These are phyloP conservation scores for Cystofilobasidium macerans DNA, from an alignment of 768 basidiomycete species.

Conservation along the genomic window DNA sequence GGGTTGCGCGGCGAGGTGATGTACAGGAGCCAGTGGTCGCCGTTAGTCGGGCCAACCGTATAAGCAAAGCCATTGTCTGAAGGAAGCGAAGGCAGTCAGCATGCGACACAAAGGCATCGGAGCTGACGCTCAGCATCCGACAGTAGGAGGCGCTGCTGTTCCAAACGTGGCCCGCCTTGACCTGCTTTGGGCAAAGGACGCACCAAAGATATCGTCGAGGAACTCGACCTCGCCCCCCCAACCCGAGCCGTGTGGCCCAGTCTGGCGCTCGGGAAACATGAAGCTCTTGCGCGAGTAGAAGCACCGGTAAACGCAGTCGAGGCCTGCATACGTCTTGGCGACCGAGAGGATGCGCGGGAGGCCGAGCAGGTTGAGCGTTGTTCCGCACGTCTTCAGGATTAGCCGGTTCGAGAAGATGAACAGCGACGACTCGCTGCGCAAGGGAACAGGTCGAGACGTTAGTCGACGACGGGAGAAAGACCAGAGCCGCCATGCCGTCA, in stretches of 20 bases:
- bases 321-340: conserved; percentile 46
- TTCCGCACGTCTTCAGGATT: conserved; percentile 98
- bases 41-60: conserved; percentile 93
- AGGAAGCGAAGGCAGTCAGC: neutral
- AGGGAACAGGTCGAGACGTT: too few relatives aligned
- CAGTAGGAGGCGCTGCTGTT: neutral
- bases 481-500: too few relatives aligned
- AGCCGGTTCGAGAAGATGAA: conserved; percentile 90
- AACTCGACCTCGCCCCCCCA: conserved; percentile 90
- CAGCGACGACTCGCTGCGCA: conserved; percentile 80
- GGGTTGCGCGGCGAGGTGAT: conserved; percentile 45
- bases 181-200: conserved; percentile 29
- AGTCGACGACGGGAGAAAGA: neutral
- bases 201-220: conserved; percentile 76
- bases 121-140: too few relatives aligned
- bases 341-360: conserved; percentile 90
- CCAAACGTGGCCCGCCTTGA: neutral
- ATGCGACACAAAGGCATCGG: neutral
- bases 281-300: conserved; percentile 98
- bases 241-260: conserved; percentile 70
- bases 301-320: conserved; percentile 63
- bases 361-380: conserved; percentile 91
- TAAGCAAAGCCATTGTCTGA: conserved; percentile 63
- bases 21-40: conserved; percentile 97
- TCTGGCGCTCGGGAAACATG: conserved; percentile 96